Evolutionary conservation across 345 rosid genomes (phyloP), one percentile per base, ranked within the genome.

Genomic region (Camelina neglecta): DNA sequence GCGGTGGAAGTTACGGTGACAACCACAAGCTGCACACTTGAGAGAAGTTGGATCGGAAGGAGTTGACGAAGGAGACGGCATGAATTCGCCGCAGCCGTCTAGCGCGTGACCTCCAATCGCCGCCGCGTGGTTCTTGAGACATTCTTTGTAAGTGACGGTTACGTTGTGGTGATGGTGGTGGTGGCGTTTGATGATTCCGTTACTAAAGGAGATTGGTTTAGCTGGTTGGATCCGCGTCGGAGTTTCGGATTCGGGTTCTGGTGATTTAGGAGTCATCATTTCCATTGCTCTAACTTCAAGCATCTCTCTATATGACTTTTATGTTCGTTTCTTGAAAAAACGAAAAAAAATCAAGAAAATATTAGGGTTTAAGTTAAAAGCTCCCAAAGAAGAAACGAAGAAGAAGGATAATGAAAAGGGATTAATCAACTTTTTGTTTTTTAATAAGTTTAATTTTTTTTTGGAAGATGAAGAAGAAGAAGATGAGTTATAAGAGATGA

Each of bases 1-100:
- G 78, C 89, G 92, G 83, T 88, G 93, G 81, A 88, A 90, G 73
- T 90, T 90, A 35, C 92, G 94, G 82, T 91, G 97, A 77, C 97
- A 91, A 54, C 92, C 90, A 63, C 97, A 91, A 10, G 97, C 97
- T 2, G 93, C 92, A 56, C 97, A 91, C 74, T 85, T 91, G 63
- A 91, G 72, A 47, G 90, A 87, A 26, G 89, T 89, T 20, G 97
- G 97, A 78, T 91, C 90, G 21, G 72, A 47, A 38, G 73, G 67
- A 8, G 75, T n/a, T 10, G 84, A 29, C 10, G 84, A 50, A 2
- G 85, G 89, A 15, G 94, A 87, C 0, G 87, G 89, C 97, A 89
- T 89, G 82, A 91, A 91, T 73, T 91, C 97, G 6, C 97, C 92
- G 35, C 97, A 91, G 13, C 97, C 97, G 71, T 91, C 97, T 4